Evolutionary conservation across 2,329 filamentous ascomycete species (phyloP), one percentile per base, ranked within the genome.

Genomic region (Sporothrix humicola): DNA sequence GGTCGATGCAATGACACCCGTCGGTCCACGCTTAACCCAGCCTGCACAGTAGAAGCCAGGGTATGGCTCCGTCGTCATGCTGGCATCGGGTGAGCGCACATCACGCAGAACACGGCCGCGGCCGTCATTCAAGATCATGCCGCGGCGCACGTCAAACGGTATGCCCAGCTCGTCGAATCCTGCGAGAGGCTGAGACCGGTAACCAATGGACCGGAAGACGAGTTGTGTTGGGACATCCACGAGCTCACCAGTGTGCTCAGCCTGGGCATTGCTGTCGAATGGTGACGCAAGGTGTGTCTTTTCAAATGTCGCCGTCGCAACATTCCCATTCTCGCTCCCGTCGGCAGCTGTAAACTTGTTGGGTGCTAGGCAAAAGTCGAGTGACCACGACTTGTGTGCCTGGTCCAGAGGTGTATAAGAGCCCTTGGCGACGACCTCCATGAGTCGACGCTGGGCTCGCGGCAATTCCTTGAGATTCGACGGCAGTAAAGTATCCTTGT

Each of bases 21-120:
- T 98, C 0, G 96, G 95, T 0, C 96, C 96, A 50, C 92, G 89
- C 84, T 98, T 98, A 10, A 98, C 94, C 96, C 96, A 99, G 0
- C 96, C 96, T 17, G 95, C 93, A 77, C 94, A 97, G 82, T 99
- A 99, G 42, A 97, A 82, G 0, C 95, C 94, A 0, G 91, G 89
- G 79, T 80, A 88, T 79, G 76, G 84, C 78, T 75, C 86, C 82
- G 76, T 84, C 77, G 71, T 85, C 78, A 74, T 81, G 76, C 77
- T 81, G 76, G 79, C 74, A 76, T 79, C 77, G 20, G 70, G 78
- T 58, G 74, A 78, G 74, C 73, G 79, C 78, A 76, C 82, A 77
- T 77, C 84, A 78, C 78, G 84, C 72, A 81, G 81, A 23, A 97
- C 89, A 69, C 96, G 90, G 0, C 96, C 96, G 46, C 89, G 83